These are phyloP conservation scores for Isatis lusitanica DNA, from an alignment of 441 rosid genomes.

Conservation along the genomic window DNA sequence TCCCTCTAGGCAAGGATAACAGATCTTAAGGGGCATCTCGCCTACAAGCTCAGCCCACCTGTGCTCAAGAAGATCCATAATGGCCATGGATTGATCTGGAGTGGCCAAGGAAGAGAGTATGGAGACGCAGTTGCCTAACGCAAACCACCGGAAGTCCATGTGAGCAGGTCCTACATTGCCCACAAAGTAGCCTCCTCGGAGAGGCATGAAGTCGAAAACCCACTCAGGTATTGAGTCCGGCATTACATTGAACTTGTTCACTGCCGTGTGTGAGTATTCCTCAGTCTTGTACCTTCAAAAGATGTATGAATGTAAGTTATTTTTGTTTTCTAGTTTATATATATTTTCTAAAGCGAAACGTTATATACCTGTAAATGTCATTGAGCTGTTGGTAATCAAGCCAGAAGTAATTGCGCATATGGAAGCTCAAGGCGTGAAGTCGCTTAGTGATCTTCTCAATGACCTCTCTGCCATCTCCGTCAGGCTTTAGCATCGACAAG, in stretches of 20 bases:
- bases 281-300: slow-evolving; percentile 64
- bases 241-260: slow-evolving; percentile 88
- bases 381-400: slow-evolving; percentile 88
- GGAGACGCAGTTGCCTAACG: slow-evolving; percentile 84
- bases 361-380: slow-evolving; percentile 69
- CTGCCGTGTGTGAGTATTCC: slow-evolving; percentile 95
- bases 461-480: slow-evolving; percentile 76
- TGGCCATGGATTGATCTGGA: slow-evolving; percentile 85
- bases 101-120: slow-evolving; percentile 86
- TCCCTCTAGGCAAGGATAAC: slow-evolving; percentile 85
- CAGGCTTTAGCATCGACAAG: slow-evolving; percentile 73
- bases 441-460: slow-evolving; percentile 81
- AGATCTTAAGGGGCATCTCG: slow-evolving; percentile 88
- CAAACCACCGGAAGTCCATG: slow-evolving; percentile 96
- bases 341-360: neutral
- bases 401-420: slow-evolving; percentile 93
- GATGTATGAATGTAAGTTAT: neutral
- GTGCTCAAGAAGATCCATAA: slow-evolving; percentile 91
- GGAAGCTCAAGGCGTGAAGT: slow-evolving; percentile 85
- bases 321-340: neutral
- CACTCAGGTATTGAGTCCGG: slow-evolving; percentile 94
- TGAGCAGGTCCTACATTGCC: slow-evolving; percentile 94
- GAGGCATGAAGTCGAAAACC: slow-evolving; percentile 96
- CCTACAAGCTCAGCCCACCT: slow-evolving; percentile 96
- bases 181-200: slow-evolving; percentile 88